Evolutionary conservation across 768 basidiomycete genomes (phyloP), one percentile per base, ranked within the genome.

Genomic region (Macrolepiota albuminosa): DNA sequence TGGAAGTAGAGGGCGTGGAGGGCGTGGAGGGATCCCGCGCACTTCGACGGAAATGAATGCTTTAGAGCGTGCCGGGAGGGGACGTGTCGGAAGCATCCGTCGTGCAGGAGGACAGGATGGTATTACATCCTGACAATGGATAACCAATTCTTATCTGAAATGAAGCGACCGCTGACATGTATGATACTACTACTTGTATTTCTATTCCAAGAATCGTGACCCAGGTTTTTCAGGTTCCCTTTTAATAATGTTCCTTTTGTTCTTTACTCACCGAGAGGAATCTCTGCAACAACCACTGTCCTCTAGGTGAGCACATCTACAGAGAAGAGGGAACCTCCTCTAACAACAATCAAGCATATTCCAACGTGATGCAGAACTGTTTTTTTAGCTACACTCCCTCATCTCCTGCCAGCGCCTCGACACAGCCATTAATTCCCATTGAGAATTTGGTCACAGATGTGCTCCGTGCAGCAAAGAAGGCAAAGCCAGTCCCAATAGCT

Each of bases 1-100:
- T 9, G 70, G 67, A 40, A 65, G 72, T 8, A 62, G 67, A 50
- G 61, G 63, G 40, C 49, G 57, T 16, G 64, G 67, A 50, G 61
- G 63, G 40, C 49, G 57, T 16, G 64, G 59, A 11, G 56, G 40
- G 0, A 26, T 24, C 2, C 52, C 37, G 34, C 47, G 43, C 14
- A 42, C 37, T 36, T 24, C 51, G 16, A 36, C 64, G 13, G 62
- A 52, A n/a, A 64, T 65, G 60, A 59, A 66, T 24, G 52, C 57
- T 34, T 31, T 49, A 8, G 63, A 63, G 11, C 59, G 59, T 33
- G 57, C 62, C 21, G 64, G 66, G 16, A 61, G 66, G 45, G 67
- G 67, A 29, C 63, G 64, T 40, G 63, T 62, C 16, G 60, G 65
- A 24, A 56, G 64, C 31, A 26, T 57, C 3, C 59, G 63, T 53